Evolutionary conservation across 1,284 basidiomycete genomes (phyloP).

Genomic region (Melampsora larici-populina): DNA sequence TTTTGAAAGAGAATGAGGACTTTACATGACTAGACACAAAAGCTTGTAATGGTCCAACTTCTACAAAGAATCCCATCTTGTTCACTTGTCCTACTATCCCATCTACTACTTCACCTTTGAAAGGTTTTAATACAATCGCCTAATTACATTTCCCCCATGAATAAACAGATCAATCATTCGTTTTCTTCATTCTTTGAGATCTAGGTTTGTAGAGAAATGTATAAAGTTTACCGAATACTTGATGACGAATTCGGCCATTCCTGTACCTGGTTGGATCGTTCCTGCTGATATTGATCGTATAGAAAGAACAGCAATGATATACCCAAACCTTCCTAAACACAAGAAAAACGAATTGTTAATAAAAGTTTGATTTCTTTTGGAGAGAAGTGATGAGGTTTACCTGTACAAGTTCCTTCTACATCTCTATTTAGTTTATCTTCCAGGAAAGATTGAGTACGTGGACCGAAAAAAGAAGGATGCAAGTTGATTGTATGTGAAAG

Average conservation of each 20-base stretch:
- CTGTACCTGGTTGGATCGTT: conserved; percentile 84
- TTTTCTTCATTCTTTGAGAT: background rate
- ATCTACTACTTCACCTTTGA: conserved; percentile 98
- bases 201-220: too few species aligned
- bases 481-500: conserved; percentile 91
- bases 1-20: conserved; percentile 40
- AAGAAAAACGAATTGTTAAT: background rate
- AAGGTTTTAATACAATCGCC: conserved; percentile 94
- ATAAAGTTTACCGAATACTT: conserved; percentile 60
- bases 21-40: conserved; percentile 91
- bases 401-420: conserved; percentile 95
- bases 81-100: conserved; percentile 93
- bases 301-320: conserved; percentile 92
- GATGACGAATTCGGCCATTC: conserved; percentile 88
- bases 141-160: conserved; percentile 49
- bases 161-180: background rate
- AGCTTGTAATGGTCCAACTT: conserved; percentile 85
- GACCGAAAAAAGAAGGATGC: conserved; percentile 96
- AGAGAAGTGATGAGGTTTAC: too few species aligned
- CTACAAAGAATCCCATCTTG: conserved; percentile 99
- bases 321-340: conserved; percentile 54
- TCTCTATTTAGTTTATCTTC: conserved; percentile 89
- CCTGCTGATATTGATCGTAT: conserved; percentile 85
- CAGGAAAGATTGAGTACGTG: conserved; percentile 87
- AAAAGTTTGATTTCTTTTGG: too few species aligned